Percentiles rank a stretch among this genome's conserved stretches.
These are phyloP conservation scores for Candida schatavii DNA, from an alignment of 805 yeast species.

Conservation along the genomic window DNA sequence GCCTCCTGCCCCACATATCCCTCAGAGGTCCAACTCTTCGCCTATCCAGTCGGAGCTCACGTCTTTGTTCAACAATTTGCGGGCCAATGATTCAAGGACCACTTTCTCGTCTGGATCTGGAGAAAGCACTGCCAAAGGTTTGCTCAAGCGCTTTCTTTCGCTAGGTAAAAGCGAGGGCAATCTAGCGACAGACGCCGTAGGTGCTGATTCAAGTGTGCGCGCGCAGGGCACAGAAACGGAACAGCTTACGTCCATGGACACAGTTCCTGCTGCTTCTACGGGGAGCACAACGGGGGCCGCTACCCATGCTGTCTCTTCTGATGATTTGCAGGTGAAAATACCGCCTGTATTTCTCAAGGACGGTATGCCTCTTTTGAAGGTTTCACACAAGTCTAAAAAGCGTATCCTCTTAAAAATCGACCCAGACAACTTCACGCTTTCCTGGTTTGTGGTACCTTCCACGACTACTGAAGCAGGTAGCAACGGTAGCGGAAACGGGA, in stretches of 20 bases:
- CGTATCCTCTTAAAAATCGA: slow-evolving; percentile 58
- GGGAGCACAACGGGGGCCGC: not conserved
- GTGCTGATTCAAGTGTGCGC: not conserved
- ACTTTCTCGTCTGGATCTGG: not conserved
- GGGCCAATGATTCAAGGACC: slow-evolving; percentile 16
- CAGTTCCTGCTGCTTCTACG: not conserved
- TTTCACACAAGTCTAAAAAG: slow-evolving; percentile 68
- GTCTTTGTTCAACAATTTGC: slow-evolving; percentile 17
- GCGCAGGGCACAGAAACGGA: not conserved
- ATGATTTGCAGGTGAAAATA: slow-evolving; percentile 16
- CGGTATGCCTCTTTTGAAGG: slow-evolving; percentile 64
- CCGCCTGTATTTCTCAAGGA: slow-evolving; percentile 48
- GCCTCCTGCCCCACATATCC: not conserved
- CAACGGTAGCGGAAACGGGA: too few species aligned
- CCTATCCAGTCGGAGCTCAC: slow-evolving; percentile 26
- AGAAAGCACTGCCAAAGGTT: not conserved
- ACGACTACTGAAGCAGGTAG: too few species aligned
- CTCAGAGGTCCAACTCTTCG: slow-evolving; percentile 10
- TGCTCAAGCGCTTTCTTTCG: slow-evolving; percentile 4
- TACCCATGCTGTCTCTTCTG: slow-evolving; percentile 2
- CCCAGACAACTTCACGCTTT: slow-evolving; percentile 49
- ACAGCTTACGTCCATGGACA: slow-evolving; percentile 5
- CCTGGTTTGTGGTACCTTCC: slow-evolving; percentile 46
- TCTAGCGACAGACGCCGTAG: too few species aligned
- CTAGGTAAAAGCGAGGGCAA: slow-evolving; percentile 1